phyloP scores from a whole-genome alignment of 768 basidiomycete genomes.

The Termitomyces eurrhizus region DNA sequence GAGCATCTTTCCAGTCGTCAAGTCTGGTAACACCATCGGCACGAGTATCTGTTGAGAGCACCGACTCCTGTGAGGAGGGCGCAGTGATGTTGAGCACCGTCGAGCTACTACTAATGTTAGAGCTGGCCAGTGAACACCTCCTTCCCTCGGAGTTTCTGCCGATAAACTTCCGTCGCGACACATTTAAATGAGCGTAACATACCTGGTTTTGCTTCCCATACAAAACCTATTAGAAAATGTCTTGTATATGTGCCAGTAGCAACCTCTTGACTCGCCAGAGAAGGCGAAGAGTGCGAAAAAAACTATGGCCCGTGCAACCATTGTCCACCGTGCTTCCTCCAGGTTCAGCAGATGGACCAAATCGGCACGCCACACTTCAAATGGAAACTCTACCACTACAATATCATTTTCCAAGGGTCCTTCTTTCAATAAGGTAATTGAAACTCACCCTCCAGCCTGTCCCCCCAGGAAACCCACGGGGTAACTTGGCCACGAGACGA shows the following conservation, averaged over 20 bases:
- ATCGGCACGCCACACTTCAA: slow-evolving; percentile 27
- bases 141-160: not conserved
- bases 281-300: slow-evolving; percentile 62
- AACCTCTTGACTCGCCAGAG: slow-evolving; percentile 44
- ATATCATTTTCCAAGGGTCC: slow-evolving; percentile 23
- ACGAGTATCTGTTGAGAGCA: no score
- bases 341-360: slow-evolving; percentile 16
- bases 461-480: slow-evolving; percentile 41
- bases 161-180: not conserved
- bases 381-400: slow-evolving; percentile 28
- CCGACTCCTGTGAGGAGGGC: no score
- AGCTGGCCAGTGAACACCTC: not conserved
- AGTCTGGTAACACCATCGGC: no score
- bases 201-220: not conserved
- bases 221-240: not conserved
- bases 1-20: no score
- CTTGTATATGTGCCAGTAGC: slow-evolving; percentile 27
- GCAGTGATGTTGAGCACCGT: not conserved
- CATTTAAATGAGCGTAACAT: not conserved
- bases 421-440: not conserved
- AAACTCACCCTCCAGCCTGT: slow-evolving; percentile 33
- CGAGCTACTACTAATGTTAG: not conserved
- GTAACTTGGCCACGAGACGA: slow-evolving; percentile 22
- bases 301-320: slow-evolving; percentile 36
- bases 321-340: slow-evolving; percentile 37